Base-by-base conservation (phyloP, 1,139 yeast genomes). In the Zygosaccharomyces pseudobailii region DNA sequence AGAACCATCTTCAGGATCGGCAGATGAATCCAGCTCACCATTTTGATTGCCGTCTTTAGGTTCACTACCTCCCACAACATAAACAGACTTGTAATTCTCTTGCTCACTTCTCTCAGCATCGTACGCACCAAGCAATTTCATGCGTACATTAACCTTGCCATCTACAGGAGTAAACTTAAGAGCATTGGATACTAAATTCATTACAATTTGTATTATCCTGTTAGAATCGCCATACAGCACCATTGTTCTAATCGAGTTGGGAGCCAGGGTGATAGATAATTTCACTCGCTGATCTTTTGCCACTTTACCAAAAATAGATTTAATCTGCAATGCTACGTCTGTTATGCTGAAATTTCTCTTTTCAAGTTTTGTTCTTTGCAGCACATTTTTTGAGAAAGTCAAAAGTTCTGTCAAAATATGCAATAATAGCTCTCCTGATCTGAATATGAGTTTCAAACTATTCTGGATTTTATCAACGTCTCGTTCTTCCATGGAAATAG, bases 321-420 rank as follows among this genome's bases (percentile, higher is more conserved):
- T 80, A 5, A 90, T 80, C 65, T 92, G 97, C 42, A 87, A 73
- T 1, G 88, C 88, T 47, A 90, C 81, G 57, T 85, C 94, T 34
- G 87, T 72, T 44, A 76, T 67, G 54, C 79, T 80, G 67, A 90
- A 90, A 55, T 86, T 82, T 42, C 87, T 79, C 59, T 84, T 84
- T 58, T 88, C 96, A 44, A 89, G 70, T 56, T 84, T 84, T n/a
- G 94, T 82, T 55, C 90, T 75, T 55, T 89, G 87, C 49, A 90
- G 72, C n/a, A 94, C 90, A 62, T 88, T 88, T 57, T 89, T 87
- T 9, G 96, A 85, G 62, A 88, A 90, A 0, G 97, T 89, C 55
- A 92, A 71, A 47, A 92, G 71, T 62, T 90, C 97, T 20, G 95
- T 89, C 55, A 92, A 75, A 51, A 92, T 85, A 68, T 89, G 96